Percentiles rank a stretch among this genome's conserved stretches.
Conservation (phyloP, 164 flowering plant genomes). For the Dillenia suffruticosa region DNA sequence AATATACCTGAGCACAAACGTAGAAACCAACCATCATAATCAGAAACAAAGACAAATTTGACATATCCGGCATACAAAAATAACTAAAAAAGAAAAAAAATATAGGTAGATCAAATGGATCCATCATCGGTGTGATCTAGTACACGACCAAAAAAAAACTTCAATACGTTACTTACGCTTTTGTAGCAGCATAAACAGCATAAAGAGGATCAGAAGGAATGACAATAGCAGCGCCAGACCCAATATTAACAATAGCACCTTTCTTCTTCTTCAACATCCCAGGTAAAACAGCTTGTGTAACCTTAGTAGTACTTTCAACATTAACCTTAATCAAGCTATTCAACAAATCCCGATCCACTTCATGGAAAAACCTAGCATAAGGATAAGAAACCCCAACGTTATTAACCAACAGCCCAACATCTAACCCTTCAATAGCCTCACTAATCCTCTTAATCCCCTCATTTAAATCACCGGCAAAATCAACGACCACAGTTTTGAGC, state of each 20-base stretch:
- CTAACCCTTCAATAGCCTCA: constrained; percentile 63
- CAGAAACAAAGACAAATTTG: constrained; percentile 4
- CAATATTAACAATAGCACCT: constrained; percentile 91
- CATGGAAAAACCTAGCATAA: constrained; percentile 79
- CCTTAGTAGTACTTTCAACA: constrained; percentile 75
- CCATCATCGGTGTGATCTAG: no score
- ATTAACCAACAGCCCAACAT: constrained; percentile 77
- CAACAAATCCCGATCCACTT: constrained; percentile 64
- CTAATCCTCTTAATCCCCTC: constrained; percentile 58
- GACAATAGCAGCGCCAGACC: constrained; percentile 80
- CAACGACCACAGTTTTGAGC: constrained; percentile 69
- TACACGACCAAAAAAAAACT: neutral
- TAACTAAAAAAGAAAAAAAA: neutral
- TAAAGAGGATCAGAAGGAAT: constrained; percentile 87
- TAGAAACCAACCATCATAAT: neutral
- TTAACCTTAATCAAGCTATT: constrained; percentile 65
- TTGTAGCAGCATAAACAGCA: constrained; percentile 85
- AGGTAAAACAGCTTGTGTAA: constrained; percentile 71
- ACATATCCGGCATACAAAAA: no score
- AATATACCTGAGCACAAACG: constrained; percentile 34
- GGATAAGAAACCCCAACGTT: constrained; percentile 82
- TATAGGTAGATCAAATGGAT: neutral
- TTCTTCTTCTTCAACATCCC: constrained; percentile 80
- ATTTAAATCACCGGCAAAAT: constrained; percentile 64
- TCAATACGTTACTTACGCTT: constrained; percentile 59